Conservation (phyloP, 305 asterid genomes). For the Fraxinus latifolia region DNA sequence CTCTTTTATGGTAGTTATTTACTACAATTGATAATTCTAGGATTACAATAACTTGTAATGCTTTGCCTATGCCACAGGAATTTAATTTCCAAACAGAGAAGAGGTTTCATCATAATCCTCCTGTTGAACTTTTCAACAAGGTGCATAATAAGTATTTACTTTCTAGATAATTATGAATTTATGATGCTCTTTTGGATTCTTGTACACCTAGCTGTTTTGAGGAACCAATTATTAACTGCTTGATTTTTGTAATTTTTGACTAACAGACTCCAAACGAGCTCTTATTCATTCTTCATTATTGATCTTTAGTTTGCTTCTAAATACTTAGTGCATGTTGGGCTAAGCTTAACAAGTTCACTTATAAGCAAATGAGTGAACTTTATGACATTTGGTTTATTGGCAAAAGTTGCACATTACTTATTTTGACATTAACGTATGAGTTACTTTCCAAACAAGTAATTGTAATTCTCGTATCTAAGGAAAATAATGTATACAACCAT, state of each 20-base stretch:
- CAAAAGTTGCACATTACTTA: neutral
- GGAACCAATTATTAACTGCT: conserved; percentile 1
- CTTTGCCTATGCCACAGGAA: conserved; percentile 49
- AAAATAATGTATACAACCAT: neutral
- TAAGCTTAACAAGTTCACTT: neutral
- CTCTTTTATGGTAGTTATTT: conserved; percentile 3
- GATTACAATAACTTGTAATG: conserved; percentile 6
- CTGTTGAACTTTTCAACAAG: conserved; percentile 71
- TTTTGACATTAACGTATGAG: conserved; percentile 45
- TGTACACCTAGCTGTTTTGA: neutral
- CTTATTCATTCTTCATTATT: neutral
- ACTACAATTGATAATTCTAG: neutral
- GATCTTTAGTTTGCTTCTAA: neutral
- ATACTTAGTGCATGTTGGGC: neutral
- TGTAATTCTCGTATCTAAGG: neutral
- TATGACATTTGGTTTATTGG: neutral
- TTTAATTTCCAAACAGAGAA: conserved; percentile 67
- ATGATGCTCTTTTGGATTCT: neutral
- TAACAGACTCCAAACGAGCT: neutral
- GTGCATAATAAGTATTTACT: conserved; percentile 32
- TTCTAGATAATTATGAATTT: neutral
- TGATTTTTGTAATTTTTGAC: neutral
- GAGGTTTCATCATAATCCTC: conserved; percentile 62
- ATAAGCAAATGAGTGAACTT: neutral
- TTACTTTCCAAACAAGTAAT: conserved; percentile 59